These are phyloP conservation scores for Ambrosiella beaveri DNA, from an alignment of 2,329 filamentous ascomycete genomes.

Conservation along the genomic window DNA sequence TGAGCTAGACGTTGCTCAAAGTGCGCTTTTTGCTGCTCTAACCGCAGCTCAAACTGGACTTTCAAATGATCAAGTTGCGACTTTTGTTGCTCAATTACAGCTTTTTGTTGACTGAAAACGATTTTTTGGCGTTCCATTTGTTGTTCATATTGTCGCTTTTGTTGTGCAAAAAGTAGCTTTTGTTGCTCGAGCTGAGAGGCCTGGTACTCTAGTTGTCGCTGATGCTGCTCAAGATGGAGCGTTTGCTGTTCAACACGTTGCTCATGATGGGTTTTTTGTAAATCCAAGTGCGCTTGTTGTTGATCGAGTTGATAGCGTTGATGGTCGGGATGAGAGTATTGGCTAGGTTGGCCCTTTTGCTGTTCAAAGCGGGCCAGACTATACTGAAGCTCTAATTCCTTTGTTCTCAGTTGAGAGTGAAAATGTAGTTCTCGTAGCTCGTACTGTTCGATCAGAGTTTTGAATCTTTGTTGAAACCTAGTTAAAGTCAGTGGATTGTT, in stretches of 20 bases:
- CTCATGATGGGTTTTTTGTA: not conserved
- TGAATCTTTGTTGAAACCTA: slow-evolving; percentile 73
- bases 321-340: not conserved
- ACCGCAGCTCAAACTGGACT: not conserved
- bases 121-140: not conserved
- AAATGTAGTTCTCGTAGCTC: slow-evolving; percentile 91
- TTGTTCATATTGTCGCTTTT: not conserved
- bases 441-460: slow-evolving; percentile 91
- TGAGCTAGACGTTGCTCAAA: not conserved
- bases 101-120: not conserved
- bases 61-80: not conserved
- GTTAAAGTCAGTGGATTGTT: not conserved
- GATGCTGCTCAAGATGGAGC: not conserved
- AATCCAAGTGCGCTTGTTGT: not conserved
- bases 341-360: slow-evolving; percentile 44
- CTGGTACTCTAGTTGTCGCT: not conserved
- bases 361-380: slow-evolving; percentile 78
- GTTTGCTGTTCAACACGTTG: not conserved
- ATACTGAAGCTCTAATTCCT: slow-evolving; percentile 89
- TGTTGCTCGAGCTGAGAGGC: not conserved
- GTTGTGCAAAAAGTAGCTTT: not conserved
- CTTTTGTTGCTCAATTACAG: not conserved
- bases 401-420: slow-evolving; percentile 76
- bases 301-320: too few relatives aligned
- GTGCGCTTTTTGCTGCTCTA: not conserved